These are phyloP conservation scores for Eucalyptus decipiens DNA, from an alignment of 345 rosid genomes.

Conservation along the genomic window DNA sequence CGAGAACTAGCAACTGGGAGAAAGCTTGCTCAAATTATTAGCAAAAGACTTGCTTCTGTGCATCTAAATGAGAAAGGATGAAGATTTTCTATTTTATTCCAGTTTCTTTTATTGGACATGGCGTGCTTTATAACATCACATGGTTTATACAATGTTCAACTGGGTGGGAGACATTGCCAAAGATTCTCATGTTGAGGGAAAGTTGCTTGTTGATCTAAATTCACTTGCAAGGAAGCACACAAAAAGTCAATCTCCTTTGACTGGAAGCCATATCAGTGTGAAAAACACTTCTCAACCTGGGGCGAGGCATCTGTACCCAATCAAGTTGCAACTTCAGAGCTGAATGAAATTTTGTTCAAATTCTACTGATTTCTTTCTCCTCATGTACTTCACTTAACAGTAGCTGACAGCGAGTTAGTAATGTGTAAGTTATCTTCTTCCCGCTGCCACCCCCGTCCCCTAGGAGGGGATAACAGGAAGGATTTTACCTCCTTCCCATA, in stretches of 20 bases:
- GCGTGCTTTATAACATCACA: too few species aligned
- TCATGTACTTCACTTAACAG: background rate
- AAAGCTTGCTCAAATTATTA: too few species aligned
- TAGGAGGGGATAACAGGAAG: too few species aligned
- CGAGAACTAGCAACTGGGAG: too few species aligned
- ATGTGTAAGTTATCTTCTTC: background rate
- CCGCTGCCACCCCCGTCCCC: rapidly evolving
- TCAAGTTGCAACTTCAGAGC: background rate
- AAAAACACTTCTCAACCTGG: background rate
- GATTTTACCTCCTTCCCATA: background rate
- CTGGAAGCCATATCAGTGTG: background rate
- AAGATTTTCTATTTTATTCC: too few species aligned
- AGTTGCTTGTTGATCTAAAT: slow-evolving; percentile 2
- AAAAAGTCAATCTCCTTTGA: background rate
- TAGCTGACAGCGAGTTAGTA: too few species aligned
- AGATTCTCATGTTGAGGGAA: background rate
- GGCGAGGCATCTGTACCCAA: background rate
- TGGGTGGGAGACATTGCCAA: too few species aligned
- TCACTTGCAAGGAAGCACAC: background rate
- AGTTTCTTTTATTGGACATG: too few species aligned
- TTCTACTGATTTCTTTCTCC: background rate
- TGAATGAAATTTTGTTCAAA: background rate
- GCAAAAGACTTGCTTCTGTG: too few species aligned
- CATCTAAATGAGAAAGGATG: too few species aligned
- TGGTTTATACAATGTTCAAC: too few species aligned